Base-by-base conservation (phyloP, 2,329 filamentous ascomycete genomes). In the Chalara sp. region DNA sequence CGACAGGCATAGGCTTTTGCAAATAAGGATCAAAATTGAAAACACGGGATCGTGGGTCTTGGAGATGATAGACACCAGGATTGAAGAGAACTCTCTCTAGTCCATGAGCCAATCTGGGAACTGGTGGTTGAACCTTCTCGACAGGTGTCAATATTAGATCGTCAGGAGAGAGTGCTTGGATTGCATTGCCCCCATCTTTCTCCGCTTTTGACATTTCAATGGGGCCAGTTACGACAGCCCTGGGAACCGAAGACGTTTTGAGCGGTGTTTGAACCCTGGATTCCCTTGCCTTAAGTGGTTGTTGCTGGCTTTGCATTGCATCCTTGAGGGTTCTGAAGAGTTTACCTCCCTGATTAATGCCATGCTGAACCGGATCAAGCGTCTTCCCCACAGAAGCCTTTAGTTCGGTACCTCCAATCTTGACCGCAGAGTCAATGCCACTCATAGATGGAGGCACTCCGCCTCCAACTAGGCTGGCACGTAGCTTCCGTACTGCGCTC, bases 21-120 rank as follows among this genome's bases (percentile, higher is more conserved):
- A 99, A 77, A 63, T 96, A 96, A 0, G 95, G 93, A 64, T 99
- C 92, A 62, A 99, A 99, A 66, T 99, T 99, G 76, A 83, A 99
- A 6, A 97, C 89, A 13, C 83, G 79, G 39, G 92, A 90, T 52
- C 89, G 81, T 29, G 86, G 83, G 66, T 99, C 93, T 68, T 95
- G 91, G 47, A 99, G 78, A 47, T 89, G 84, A 66, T 96, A 96
- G 37, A 96, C 88, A 28, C 93, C 91, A 2, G 86, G 86, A 62
- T 96, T 99, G 76, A 99, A 99, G 3, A 99, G 72, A n/a, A 95
- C 92, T 40, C 65, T 59, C 48, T 67, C 65, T 32, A 67, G 51
- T 7, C 64, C 64, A 51, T 66, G 65, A 8, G 62, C 60, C 30
- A 67, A 48, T 11, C 48, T 52, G 44, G 65, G 64, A 7, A 67